Evolutionary conservation across 306 rosid species (phyloP).

Genomic region (Urtica urens): DNA sequence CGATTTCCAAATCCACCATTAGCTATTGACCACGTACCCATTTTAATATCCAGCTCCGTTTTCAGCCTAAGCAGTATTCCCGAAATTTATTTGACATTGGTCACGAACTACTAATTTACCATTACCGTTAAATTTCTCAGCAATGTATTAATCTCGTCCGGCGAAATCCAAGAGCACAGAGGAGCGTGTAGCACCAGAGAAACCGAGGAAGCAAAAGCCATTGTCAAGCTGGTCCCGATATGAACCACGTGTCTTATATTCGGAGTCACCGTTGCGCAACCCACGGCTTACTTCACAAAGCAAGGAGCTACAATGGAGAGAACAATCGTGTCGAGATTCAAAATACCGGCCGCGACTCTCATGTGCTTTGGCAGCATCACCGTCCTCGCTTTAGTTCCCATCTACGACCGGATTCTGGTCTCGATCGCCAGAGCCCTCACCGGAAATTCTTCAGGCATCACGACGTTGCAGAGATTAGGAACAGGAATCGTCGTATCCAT

Average conservation of each 20-base stretch:
- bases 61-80: too few species aligned
- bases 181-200: slow-evolving; percentile 17
- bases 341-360: slow-evolving; percentile 16
- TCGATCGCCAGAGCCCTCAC: slow-evolving; percentile 13
- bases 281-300: slow-evolving; percentile 7
- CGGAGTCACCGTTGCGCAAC: slow-evolving; percentile 29
- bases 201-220: slow-evolving; percentile 37
- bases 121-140: slow-evolving; percentile 3
- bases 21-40: too few species aligned
- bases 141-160: background rate
- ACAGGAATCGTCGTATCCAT: slow-evolving; percentile 13
- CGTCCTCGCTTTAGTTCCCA: slow-evolving; percentile 12
- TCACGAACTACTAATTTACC: too few species aligned
- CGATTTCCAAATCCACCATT: too few species aligned
- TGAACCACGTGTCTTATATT: slow-evolving; percentile 26
- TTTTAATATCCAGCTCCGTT: too few species aligned
- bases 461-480: slow-evolving; percentile 22
- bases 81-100: too few species aligned
- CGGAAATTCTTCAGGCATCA: slow-evolving; percentile 15
- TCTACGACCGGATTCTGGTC: slow-evolving; percentile 20
- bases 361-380: slow-evolving; percentile 7
- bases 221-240: slow-evolving; percentile 33
- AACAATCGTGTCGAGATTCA: slow-evolving; percentile 4
- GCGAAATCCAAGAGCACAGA: slow-evolving; percentile 9
- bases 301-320: slow-evolving; percentile 33